phyloP scores from a whole-genome alignment of 352 stramenopile species.

The Phytophthora pini region DNA sequence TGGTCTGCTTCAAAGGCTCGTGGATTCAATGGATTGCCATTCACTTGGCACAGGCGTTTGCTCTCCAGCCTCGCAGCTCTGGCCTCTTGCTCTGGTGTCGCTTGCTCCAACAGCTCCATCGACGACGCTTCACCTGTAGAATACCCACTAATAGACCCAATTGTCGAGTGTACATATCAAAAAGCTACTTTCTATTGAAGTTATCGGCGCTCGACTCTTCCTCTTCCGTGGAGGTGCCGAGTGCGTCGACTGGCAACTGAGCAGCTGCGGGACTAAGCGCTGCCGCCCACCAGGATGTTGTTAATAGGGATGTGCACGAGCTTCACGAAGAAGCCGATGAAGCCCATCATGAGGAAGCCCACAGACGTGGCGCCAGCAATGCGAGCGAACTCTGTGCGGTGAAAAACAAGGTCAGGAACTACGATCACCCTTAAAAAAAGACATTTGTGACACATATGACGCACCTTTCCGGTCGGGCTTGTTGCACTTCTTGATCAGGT shows the following conservation, averaged over 20 bases:
- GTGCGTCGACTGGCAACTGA: conserved; percentile 10
- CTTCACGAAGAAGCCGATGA: conserved; percentile 99
- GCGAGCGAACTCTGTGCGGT: conserved; percentile 92
- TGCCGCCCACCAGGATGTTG: conserved; percentile 98
- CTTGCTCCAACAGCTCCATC: conserved; percentile 40
- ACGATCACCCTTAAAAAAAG: too few relatives aligned
- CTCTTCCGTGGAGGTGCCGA: conserved; percentile 9
- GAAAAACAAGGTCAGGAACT: conserved; percentile 1
- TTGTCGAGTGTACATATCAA: conserved; percentile 24
- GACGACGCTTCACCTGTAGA: conserved; percentile 12
- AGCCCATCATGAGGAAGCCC: conserved; percentile 99
- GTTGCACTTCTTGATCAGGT: conserved; percentile 99
- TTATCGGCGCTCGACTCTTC: conserved; percentile 16
- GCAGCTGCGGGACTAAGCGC: conserved; percentile 57
- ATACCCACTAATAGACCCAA: not conserved
- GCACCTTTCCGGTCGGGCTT: conserved; percentile 98
- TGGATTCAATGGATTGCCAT: conserved; percentile 49
- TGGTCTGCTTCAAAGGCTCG: conserved; percentile 42
- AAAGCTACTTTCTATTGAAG: conserved; percentile 51
- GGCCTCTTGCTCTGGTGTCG: conserved; percentile 34
- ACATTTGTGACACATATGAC: conserved; percentile 12
- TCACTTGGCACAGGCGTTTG: conserved; percentile 42
- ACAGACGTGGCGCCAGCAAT: conserved; percentile 96
- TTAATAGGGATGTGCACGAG: conserved; percentile 99
- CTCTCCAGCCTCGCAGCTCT: conserved; percentile 39